A percentile compares a stretch with the other conserved stretches of the same genome.
Conservation (phyloP, 345 rosid genomes). For the Populus nigra region DNA sequence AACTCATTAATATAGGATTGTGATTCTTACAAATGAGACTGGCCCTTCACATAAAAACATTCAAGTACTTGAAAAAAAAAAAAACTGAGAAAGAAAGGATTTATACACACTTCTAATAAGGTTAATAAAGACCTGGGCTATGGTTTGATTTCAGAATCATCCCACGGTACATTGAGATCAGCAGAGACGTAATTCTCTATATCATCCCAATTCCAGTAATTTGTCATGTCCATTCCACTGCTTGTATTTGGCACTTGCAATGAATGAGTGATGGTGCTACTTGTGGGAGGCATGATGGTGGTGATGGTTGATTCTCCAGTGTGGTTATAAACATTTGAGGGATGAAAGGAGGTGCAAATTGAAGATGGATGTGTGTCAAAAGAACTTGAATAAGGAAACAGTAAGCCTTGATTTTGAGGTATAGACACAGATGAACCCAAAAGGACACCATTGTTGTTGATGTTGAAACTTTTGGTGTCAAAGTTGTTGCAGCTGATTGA, state of each 20-base stretch:
- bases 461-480: constrained; percentile 12
- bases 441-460: constrained; percentile 2
- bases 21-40: background rate
- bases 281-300: constrained; percentile 24
- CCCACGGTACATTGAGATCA: constrained; percentile 52
- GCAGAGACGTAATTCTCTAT: constrained; percentile 43
- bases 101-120: constrained; percentile 15
- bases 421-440: constrained; percentile 18
- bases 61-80: background rate
- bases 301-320: constrained; percentile 29
- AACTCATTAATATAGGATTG: background rate
- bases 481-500: constrained; percentile 16
- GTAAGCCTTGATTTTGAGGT: constrained; percentile 27
- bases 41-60: constrained; percentile 5
- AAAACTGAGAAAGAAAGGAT: background rate
- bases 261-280: constrained; percentile 13
- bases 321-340: constrained; percentile 19
- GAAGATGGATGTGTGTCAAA: constrained; percentile 30
- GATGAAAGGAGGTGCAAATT: constrained; percentile 29
- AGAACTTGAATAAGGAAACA: constrained; percentile 27
- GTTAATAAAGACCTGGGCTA: constrained; percentile 12
- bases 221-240: constrained; percentile 28
- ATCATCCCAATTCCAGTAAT: constrained; percentile 63
- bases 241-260: constrained; percentile 30
- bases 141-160: constrained; percentile 48